Base-by-base conservation (phyloP, 768 basidiomycete genomes). In the Podaxis sp. region DNA sequence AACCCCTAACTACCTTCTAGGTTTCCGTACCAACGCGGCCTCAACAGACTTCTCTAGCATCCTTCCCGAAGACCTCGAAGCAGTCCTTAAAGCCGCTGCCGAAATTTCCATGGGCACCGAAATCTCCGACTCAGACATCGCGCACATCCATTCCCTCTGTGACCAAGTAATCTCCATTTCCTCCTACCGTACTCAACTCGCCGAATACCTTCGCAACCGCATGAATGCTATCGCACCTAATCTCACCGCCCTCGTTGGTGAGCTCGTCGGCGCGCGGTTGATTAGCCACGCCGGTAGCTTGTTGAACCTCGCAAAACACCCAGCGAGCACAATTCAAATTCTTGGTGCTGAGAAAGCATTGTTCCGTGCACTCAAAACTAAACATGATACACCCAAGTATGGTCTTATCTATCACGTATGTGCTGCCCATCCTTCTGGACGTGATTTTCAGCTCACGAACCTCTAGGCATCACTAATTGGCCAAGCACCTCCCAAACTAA, bases 81-180 rank as follows among this genome's bases (percentile, higher is more conserved):
- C 88, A 12, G 88, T 96, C 40, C 80, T 99, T 65, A 98, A 97
- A 79, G 90, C 91, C 33, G 96, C 97, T 40, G 94, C 97, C 19
- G 95, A 94, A 79, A 92, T 99, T 65, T 97, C 95, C 38, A 99
- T 99, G 97, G 97, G 97, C 68, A 99, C 97, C 46, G 97, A 99
- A 79, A 98, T 99, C 66, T 96, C 95, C 58, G 95, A 98, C 66
- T 87, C 89, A 55, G 97, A 99, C 73, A 95, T 98, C 70, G 80
- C 85, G n/a, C 96, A 99, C 80, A 98, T 98, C 74, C 86, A 95
- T 77, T 89, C 94, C 37, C 85, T 99, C 37, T 98, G 96, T 73
- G 97, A 99, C 76, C 97, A 99, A 75, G 93, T 99, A 70, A 96
- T 99, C 73, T 88, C 94, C 65, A 98, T 99, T 74, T 89, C 95